phyloP scores from a whole-genome alignment of 106 monocot species.

The Dioscorea alata region DNA sequence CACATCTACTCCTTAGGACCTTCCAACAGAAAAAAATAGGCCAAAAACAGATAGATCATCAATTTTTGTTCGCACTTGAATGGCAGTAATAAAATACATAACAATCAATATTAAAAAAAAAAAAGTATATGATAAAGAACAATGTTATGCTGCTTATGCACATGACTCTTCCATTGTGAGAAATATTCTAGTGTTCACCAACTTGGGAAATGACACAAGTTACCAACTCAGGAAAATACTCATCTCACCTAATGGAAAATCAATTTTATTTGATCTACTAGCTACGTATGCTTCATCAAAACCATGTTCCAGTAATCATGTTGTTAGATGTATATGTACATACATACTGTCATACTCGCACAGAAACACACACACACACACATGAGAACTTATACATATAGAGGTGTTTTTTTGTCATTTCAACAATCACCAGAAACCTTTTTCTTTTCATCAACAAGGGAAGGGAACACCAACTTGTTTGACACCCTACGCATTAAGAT shows the following conservation, averaged over 20 bases:
- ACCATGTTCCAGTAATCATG: not conserved
- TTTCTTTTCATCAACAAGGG: not conserved
- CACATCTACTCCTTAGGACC: slow-evolving; percentile 3
- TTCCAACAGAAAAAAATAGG: slow-evolving; percentile 4
- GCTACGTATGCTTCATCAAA: not conserved
- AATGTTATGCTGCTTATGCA: not conserved
- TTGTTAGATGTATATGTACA: not conserved
- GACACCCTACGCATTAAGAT: slow-evolving; percentile 1
- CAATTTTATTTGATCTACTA: not conserved
- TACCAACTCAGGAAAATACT: slow-evolving; percentile 19
- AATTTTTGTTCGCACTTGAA: too few species aligned
- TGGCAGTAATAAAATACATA: too few species aligned
- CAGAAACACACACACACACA: too few species aligned
- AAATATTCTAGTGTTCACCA: slow-evolving; percentile 1
- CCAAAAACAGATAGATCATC: too few species aligned
- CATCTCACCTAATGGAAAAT: slow-evolving; percentile 14
- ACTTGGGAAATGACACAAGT: slow-evolving; percentile 8
- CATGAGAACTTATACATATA: too few species aligned
- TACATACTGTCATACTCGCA: too few species aligned
- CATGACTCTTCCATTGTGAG: not conserved
- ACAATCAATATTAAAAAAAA: not conserved
- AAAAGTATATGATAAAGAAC: not conserved
- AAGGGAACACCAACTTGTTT: slow-evolving; percentile 12
- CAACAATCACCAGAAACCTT: not conserved
- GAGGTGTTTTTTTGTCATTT: not conserved